Base-by-base conservation (phyloP, 2,329 filamentous ascomycete genomes). In the Beauveria asiatica region DNA sequence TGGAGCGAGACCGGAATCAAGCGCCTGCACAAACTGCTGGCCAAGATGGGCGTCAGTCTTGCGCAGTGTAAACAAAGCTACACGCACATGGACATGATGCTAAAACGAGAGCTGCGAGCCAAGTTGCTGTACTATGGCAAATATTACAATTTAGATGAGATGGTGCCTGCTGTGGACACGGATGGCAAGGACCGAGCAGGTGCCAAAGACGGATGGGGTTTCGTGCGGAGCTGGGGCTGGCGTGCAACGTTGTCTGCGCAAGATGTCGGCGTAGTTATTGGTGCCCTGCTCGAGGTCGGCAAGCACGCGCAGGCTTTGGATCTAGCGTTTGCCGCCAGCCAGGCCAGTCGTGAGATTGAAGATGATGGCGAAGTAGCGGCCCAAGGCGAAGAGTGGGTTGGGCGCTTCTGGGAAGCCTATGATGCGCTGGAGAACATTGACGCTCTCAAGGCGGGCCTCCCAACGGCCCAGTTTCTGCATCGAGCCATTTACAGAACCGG, bases 191-290 rank as follows among this genome's bases (percentile, higher is more conserved):
- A 88, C 64, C 83, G 85, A 57, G 86, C 81, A 19, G 86, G 87
- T 23, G 84, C 85, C 51, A 93, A 93, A 69, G 92, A 96, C 71
- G 92, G 92, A 11, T 97, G 93, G 93, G 93, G 94, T 0, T 99
- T 97, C 70, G 93, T 97, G 19, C 84, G 92, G 61, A 96, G 91
- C 70, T 99, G 94, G 94, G 94, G 94, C 11, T 99, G 92, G 92
- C 89, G 92, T 70, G 93, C 92, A 1, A 97, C 93, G 54, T 79
- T 97, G 27, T 95, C 90, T 63, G 94, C 94, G 6, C 89, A 93
- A 53, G 94, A 99, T 70, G 91, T 97, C 0, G 91, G 90, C n/a
- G 90, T 96, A 17, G 86, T 97, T 33, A 83, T 97, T 21, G 92
- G 92, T 57, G 92, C 93, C 17, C 87, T 99, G 52, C 83, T 99